Evolutionary conservation across 371 early-diverging fungal genomes (phyloP), one percentile per base, ranked within the genome.

Genomic region (Mortierella sp.): DNA sequence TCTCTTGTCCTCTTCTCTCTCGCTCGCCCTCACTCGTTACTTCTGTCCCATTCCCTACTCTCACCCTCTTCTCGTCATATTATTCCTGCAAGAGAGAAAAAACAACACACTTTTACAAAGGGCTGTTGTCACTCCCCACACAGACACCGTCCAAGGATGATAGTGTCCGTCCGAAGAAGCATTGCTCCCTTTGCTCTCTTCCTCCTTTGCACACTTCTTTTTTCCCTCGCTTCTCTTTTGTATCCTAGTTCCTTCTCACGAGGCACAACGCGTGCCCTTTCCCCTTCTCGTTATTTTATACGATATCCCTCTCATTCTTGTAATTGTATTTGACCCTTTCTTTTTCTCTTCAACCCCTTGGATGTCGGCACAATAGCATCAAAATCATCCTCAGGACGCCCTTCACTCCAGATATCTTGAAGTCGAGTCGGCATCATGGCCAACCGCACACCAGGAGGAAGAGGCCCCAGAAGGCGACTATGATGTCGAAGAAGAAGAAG

Each of bases 371-470:
- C 16, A 16, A 28, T 55, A 46, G 64, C 55, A 54, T 2, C 70
- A 73, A 48, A 57, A 75, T 40, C 44, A 46, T 48, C 61, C 48
- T 31, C 77, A 71, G 31, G 73, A 70, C 37, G 64, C 55, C 0
- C 73, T 81, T 11, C 74, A 77, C 19, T 31, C 81, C 59, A 69
- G 83, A 21, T 82, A 82, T 73, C 74, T 79, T 28, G 72, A 79
- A 59, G 74, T 76, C n/a, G 83, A 79, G 48, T 50, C 75, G 26
- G 79, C 57, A 5, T 82, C 79, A 79, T 43, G 54, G 31, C 34
- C 76, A 44, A 28, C n/a, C 5, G 64, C 64, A 61, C 64, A 61
- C 31, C 71, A 74, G 43, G 76, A 75, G 2, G 75, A 40, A 2
- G 69, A 72, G 0, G 76, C 24, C 5, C 34, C 64, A 34, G 64